A percentile compares a stretch with the other conserved stretches of the same genome.
phyloP scores from a whole-genome alignment of 1,139 yeast genomes.

The Magnusiomyces sp. region DNA sequence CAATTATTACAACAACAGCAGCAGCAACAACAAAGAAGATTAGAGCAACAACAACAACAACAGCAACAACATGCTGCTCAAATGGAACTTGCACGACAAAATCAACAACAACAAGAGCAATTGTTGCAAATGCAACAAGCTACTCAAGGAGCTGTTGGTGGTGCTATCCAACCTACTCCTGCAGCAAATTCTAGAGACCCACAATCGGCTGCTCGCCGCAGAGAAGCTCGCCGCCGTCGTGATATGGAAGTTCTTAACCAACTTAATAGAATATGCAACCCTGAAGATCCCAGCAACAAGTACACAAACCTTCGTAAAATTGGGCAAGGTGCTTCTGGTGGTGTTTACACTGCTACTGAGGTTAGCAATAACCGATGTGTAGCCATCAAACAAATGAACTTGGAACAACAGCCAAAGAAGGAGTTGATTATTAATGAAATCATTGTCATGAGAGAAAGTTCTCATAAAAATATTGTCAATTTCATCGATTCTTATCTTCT shows the following conservation, averaged over 20 bases:
- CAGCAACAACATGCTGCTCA: conserved; percentile 14
- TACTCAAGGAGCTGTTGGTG: conserved; percentile 26
- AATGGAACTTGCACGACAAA: conserved; percentile 17
- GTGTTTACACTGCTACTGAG: conserved; percentile 87
- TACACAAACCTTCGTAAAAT: conserved; percentile 69
- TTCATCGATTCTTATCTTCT: conserved; percentile 76
- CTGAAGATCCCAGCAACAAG: conserved; percentile 74
- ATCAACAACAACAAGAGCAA: conserved; percentile 20
- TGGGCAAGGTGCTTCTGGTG: conserved; percentile 98
- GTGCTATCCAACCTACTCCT: conserved; percentile 20
- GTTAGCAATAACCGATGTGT: conserved; percentile 53
- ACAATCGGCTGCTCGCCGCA: conserved; percentile 45
- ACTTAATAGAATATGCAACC: conserved; percentile 68
- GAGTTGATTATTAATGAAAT: conserved; percentile 92
- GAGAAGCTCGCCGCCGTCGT: conserved; percentile 63
- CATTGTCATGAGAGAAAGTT: conserved; percentile 88
- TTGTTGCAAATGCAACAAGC: conserved; percentile 29
- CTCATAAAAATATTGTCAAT: conserved; percentile 87
- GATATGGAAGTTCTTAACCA: conserved; percentile 64
- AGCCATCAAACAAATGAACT: conserved; percentile 94
- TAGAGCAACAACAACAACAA: conserved; percentile 10
- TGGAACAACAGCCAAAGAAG: conserved; percentile 87
- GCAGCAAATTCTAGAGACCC: conserved; percentile 32
- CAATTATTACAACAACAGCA: conserved; percentile 16
- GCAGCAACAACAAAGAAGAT: conserved; percentile 17